Evolutionary conservation across 192 early-diverging fungal genomes (phyloP), one percentile per base, ranked within the genome.

Genomic region (Lunasporangiospora selenospora): DNA sequence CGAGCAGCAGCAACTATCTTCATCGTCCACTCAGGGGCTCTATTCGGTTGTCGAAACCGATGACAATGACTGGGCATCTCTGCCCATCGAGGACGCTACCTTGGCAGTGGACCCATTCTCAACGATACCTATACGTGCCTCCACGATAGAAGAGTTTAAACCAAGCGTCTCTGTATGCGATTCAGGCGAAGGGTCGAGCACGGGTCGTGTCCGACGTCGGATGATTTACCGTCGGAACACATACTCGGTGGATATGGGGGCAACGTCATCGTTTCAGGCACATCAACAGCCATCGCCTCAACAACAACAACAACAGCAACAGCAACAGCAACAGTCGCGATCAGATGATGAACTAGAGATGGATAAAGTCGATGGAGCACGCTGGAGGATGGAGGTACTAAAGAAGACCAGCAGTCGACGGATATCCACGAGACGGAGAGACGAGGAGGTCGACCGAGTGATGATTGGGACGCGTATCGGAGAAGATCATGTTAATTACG

Each of bases 401-500:
- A 73, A 73, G 40, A 73, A 73, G 60, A 73, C 47, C 42, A 73
- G 67, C 42, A 73, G 67, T 29, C 52, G 81, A 34, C 71, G 81
- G 34, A 54, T 71, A 50, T 80, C 81, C 13, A 71, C 62, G 55
- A 27, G 67, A 58, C 52, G 75, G 75, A 60, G 70, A 41, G 23
- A 48, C 58, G 64, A 81, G n/a, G 73, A 70, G 34, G 73, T 79
- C 31, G 83, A 82, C 12, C 57, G 65, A 10, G 78, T 80, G 2
- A 16, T 76, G 19, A 81, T 91, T 31, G 97, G 95, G 21, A 97
- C 95, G 1, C 88, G 88, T 33, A 94, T 99, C 38, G 89, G 89
- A 24, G 93, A 96, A 50, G 94, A 90, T n/a, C 97, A 99, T 76
- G 89, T 83, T 15, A 97, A 99, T 77, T 99, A 96, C 66, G 87